phyloP scores from a whole-genome alignment of 2,329 filamentous ascomycete genomes.

The Xenoacremonium recifei region DNA sequence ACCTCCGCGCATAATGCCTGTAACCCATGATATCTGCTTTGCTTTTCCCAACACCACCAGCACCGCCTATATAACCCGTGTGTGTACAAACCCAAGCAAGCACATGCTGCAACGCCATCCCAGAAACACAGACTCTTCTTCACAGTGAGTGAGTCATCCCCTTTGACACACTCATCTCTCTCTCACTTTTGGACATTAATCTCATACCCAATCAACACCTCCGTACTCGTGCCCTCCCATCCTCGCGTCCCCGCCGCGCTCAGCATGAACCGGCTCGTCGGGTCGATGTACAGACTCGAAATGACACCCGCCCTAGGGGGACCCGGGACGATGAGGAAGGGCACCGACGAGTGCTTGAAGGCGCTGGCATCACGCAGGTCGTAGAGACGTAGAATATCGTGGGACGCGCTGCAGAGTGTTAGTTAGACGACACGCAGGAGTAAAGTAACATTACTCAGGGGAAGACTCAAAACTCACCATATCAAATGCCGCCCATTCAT shows the following conservation, averaged over 20 bases:
- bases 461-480: slow-evolving; percentile 50
- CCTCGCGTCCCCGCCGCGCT: slow-evolving; percentile 88
- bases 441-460: neutral
- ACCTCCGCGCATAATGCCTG: no score
- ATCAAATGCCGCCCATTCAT: slow-evolving; percentile 88
- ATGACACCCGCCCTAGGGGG: slow-evolving; percentile 82
- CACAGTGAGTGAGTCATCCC: no score
- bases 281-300: slow-evolving; percentile 81
- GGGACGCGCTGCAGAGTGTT: slow-evolving; percentile 66
- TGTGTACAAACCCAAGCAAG: no score
- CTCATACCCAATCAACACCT: slow-evolving; percentile 93
- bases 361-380: slow-evolving; percentile 70
- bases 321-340: slow-evolving; percentile 94
- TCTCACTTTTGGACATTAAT: no score
- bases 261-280: slow-evolving; percentile 85
- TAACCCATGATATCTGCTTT: no score
- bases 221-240: slow-evolving; percentile 89
- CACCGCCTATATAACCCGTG: no score
- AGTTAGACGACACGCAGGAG: slow-evolving; percentile 1
- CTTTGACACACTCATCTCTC: no score
- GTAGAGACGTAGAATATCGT: slow-evolving; percentile 91
- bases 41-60: no score
- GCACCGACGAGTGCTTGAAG: slow-evolving; percentile 74
- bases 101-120: no score
- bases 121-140: no score